Evolutionary conservation across 208 protist species (phyloP).

Genomic region (Wallacemonas sp.): DNA sequence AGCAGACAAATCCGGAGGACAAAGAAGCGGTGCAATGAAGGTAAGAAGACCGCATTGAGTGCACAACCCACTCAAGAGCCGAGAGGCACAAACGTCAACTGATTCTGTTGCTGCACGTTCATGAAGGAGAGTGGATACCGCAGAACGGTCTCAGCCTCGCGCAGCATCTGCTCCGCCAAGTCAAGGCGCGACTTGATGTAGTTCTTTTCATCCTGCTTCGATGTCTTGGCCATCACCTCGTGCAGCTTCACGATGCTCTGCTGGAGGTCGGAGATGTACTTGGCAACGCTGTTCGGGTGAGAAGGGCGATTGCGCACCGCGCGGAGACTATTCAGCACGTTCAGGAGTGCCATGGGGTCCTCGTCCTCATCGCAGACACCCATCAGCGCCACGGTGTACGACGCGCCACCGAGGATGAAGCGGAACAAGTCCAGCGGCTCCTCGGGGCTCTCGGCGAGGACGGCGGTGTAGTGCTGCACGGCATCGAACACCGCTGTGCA

Average conservation of each 20-base stretch:
- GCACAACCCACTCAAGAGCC: slow-evolving; percentile 24
- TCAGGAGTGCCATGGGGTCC: slow-evolving; percentile 50
- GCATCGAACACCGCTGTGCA: slow-evolving; percentile 75
- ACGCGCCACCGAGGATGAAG: slow-evolving; percentile 48
- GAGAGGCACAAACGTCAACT: slow-evolving; percentile 50
- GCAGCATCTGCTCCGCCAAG: slow-evolving; percentile 41
- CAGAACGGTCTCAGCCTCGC: slow-evolving; percentile 45
- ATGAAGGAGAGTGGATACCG: slow-evolving; percentile 32
- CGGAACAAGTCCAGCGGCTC: slow-evolving; percentile 73
- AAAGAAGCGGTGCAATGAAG: too few relatives aligned
- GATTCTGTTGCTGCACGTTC: slow-evolving; percentile 24
- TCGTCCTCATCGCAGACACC: slow-evolving; percentile 77
- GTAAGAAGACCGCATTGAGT: too few relatives aligned
- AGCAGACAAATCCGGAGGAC: too few relatives aligned
- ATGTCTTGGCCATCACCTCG: slow-evolving; percentile 35
- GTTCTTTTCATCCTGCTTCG: slow-evolving; percentile 43
- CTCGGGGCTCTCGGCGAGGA: slow-evolving; percentile 35
- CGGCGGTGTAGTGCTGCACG: slow-evolving; percentile 64
- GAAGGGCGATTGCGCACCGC: slow-evolving; percentile 51
- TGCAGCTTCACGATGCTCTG: slow-evolving; percentile 51
- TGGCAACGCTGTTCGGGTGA: slow-evolving; percentile 48
- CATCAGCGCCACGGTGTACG: slow-evolving; percentile 56
- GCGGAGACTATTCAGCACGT: slow-evolving; percentile 43
- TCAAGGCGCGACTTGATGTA: slow-evolving; percentile 51
- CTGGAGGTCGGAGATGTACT: slow-evolving; percentile 59